Base-by-base conservation (phyloP, 1,284 basidiomycete genomes). In the Ganoderma leucocontextum region DNA sequence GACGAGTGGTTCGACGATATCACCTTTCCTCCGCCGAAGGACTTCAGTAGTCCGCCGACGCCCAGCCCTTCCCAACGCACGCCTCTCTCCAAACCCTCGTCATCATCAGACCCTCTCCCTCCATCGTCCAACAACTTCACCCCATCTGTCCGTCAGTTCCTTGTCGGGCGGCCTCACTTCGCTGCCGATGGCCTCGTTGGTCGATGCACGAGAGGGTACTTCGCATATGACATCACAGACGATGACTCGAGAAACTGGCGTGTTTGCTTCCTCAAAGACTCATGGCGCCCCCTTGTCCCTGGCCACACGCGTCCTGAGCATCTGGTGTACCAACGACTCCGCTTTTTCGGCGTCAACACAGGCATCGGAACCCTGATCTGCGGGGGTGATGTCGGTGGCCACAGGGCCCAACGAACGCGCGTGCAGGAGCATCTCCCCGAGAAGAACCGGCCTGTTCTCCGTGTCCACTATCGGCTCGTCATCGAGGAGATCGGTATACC, bases 311-410 rank as follows among this genome's bases (percentile, higher is more conserved):
- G 67, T 22, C 63, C 67, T 1, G 68, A 69, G 39, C 61, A 66
- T 19, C 39, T 62, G 44, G 58, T 69, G 4, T 65, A 69, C 33
- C 6, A 65, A 42, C 60, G 52, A n/a, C n/a, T 49, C 29, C 29
- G 29, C 29, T 29, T 29, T 65, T 2, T 25, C 25, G 44, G 44
- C 44, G 44, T n/a, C 29, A 29, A 29, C 29, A 29, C 29, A 29
- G 33, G 29, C 25, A 44, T 69, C 42, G 55, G 62, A 9, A 53
- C 60, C 3, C 49, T 69, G 25, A 42, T 69, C 41, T 69, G 64
- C 38, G 63, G 63, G 33, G 67, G 68, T 19, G 67, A 69, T 47
- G 68, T 69, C 35, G 68, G 53, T n/a, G 68, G 60, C 9, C 44
- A 22, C n/a, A 7, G 25, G 19, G 53, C 53, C 5, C 67, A 69